Evolutionary conservation across 2,329 filamentous ascomycete genomes (phyloP).

Genomic region (Fusarium metavorans): DNA sequence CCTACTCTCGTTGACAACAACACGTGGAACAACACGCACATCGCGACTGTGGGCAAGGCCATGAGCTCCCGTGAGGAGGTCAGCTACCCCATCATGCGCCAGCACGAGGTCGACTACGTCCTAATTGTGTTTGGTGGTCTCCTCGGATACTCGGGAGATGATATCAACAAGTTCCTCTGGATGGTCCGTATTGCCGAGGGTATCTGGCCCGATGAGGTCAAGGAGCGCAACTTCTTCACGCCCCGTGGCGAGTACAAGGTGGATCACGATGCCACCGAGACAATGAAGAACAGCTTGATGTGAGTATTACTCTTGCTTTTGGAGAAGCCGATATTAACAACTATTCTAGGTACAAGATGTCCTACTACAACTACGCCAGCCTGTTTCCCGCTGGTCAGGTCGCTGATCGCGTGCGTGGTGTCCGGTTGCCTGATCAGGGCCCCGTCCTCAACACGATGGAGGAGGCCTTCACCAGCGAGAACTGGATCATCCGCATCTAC

Average conservation of each 20-base stretch:
- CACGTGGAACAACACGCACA: conserved; percentile 99
- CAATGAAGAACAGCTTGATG: conserved; percentile 99
- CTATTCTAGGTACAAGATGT: conserved; percentile 94
- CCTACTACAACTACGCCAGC: conserved; percentile 95
- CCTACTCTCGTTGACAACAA: conserved; percentile 99
- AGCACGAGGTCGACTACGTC: conserved; percentile 99
- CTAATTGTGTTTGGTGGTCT: conserved; percentile 96
- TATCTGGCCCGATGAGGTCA: conserved; percentile 99
- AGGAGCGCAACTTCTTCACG: conserved; percentile 97
- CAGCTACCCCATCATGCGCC: conserved; percentile 97
- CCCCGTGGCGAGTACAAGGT: conserved; percentile 93
- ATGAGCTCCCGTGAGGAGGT: conserved; percentile 98
- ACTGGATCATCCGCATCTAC: conserved; percentile 99
- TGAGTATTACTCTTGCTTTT: conserved; percentile 61
- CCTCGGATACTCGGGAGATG: conserved; percentile 96
- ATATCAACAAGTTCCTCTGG: conserved; percentile 99
- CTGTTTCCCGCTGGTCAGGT: conserved; percentile 95
- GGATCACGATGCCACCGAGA: conserved; percentile 90
- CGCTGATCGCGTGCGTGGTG: conserved; percentile 87
- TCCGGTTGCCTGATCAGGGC: conserved; percentile 82
- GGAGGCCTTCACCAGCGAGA: conserved; percentile 98
- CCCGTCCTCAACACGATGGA: conserved; percentile 90
- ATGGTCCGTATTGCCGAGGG: conserved; percentile 99
- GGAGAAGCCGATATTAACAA: conserved; percentile 19
- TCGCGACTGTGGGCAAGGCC: conserved; percentile 97